phyloP scores from a whole-genome alignment of 805 yeast species.

The Wickerhamomyces alni region DNA sequence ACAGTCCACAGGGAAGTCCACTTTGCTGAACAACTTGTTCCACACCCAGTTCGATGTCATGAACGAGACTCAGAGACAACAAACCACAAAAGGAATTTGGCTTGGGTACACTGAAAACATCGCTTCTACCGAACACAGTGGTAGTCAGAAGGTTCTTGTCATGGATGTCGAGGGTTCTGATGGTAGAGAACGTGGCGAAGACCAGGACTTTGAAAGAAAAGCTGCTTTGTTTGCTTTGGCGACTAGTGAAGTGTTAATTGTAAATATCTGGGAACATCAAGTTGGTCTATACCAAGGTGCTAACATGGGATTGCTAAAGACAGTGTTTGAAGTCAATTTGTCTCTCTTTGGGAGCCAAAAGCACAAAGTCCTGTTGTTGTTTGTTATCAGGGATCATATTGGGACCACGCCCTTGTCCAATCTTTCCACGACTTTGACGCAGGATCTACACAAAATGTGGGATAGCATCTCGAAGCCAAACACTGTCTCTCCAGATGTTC shows the following conservation, averaged over 20 bases:
- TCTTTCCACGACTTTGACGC: slow-evolving; percentile 58
- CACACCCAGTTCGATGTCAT: slow-evolving; percentile 88
- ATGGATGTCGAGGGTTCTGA: slow-evolving; percentile 99
- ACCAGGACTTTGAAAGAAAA: slow-evolving; percentile 95
- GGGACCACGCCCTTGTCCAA: slow-evolving; percentile 80
- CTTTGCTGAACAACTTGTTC: slow-evolving; percentile 79
- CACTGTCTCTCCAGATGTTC: slow-evolving; percentile 42
- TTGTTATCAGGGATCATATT: slow-evolving; percentile 88
- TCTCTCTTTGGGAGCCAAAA: slow-evolving; percentile 65
- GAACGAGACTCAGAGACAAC: slow-evolving; percentile 83
- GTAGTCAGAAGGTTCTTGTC: slow-evolving; percentile 49
- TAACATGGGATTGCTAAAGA: slow-evolving; percentile 89
- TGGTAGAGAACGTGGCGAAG: slow-evolving; percentile 97
- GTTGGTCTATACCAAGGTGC: slow-evolving; percentile 97
- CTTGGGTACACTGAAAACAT: slow-evolving; percentile 50
- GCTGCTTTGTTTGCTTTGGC: slow-evolving; percentile 93
- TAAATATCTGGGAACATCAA: slow-evolving; percentile 96
- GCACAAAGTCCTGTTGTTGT: slow-evolving; percentile 65
- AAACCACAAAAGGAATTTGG: slow-evolving; percentile 87
- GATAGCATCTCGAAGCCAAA: slow-evolving; percentile 65
- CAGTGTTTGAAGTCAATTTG: slow-evolving; percentile 93
- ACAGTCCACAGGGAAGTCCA: slow-evolving; percentile 94
- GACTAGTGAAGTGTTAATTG: slow-evolving; percentile 83
- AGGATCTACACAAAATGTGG: slow-evolving; percentile 81
- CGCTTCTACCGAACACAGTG: slow-evolving; percentile 15